phyloP scores from a whole-genome alignment of 257 asterid genomes.

The Solanum rostratum region DNA sequence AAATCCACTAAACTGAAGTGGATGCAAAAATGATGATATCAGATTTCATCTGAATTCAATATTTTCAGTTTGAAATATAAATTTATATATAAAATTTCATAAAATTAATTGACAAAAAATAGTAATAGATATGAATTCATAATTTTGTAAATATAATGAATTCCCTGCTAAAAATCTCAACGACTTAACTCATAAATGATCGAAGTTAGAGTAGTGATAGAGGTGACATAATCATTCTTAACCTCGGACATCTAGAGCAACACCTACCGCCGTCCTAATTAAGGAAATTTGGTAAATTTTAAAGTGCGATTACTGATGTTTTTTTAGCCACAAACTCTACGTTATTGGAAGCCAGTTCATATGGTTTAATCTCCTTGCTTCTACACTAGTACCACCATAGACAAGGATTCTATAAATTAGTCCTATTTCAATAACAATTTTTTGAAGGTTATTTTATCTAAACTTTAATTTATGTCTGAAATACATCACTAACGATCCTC shows the following conservation, averaged over 20 bases:
- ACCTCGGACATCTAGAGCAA: not conserved
- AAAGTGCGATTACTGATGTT: not conserved
- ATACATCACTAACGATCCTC: too few relatives aligned
- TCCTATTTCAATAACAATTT: too few relatives aligned
- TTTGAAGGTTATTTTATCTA: too few relatives aligned
- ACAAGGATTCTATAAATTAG: too few relatives aligned
- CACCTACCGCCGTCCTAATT: slow-evolving; percentile 5
- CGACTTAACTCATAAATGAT: too few relatives aligned
- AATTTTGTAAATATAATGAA: too few relatives aligned
- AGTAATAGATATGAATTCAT: not conserved
- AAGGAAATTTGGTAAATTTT: not conserved
- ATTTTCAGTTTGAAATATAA: not conserved
- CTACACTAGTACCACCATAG: too few relatives aligned
- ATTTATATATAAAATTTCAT: not conserved
- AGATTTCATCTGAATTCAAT: not conserved
- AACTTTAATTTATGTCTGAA: too few relatives aligned
- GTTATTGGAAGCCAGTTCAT: not conserved
- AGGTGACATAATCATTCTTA: not conserved
- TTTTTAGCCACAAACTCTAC: not conserved
- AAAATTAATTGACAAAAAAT: too few relatives aligned
- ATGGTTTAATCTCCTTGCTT: not conserved
- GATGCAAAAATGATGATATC: too few relatives aligned
- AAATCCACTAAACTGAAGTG: not conserved
- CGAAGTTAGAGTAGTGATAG: not conserved
- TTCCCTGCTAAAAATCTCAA: not conserved